Evolutionary conservation across 75 land plant species (phyloP).

Genomic region (Cupressus sempervirens): DNA sequence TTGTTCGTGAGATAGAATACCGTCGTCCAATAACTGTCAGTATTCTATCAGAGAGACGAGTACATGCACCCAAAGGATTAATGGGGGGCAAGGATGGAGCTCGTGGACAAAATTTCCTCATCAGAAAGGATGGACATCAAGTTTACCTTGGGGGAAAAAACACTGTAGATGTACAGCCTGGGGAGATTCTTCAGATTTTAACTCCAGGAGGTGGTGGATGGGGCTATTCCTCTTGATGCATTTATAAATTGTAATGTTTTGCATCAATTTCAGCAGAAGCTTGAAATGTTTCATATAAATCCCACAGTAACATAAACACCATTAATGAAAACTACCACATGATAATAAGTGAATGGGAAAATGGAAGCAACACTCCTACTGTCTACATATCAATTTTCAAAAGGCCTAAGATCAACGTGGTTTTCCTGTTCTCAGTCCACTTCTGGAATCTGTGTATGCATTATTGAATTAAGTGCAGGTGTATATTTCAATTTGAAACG

Average conservation of each 20-base stretch:
- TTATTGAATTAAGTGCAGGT: background rate
- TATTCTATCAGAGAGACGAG: constrained; percentile 91
- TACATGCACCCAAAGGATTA: constrained; percentile 86
- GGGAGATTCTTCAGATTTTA: constrained; percentile 81
- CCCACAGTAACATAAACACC: background rate
- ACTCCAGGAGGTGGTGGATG: constrained; percentile 99
- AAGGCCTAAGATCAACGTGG: background rate
- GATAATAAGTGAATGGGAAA: background rate
- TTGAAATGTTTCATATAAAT: background rate
- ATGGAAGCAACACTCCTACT: background rate
- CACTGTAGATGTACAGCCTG: constrained; percentile 65
- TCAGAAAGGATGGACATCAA: constrained; percentile 68
- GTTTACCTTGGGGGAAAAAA: constrained; percentile 94
- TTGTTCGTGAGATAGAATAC: constrained; percentile 87
- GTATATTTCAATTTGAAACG: background rate
- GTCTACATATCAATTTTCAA: background rate
- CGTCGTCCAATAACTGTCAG: constrained; percentile 82
- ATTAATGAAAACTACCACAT: background rate
- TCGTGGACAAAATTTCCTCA: constrained; percentile 74
- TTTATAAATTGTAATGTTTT: background rate
- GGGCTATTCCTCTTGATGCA: constrained; percentile 33
- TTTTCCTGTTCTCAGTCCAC: background rate
- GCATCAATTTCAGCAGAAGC: background rate
- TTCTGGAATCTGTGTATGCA: background rate
- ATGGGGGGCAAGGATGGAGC: constrained; percentile 79